Evolutionary conservation across 495 filamentous ascomycete species (phyloP), one percentile per base, ranked within the genome.

Genomic region (Penicillium flavigenum): DNA sequence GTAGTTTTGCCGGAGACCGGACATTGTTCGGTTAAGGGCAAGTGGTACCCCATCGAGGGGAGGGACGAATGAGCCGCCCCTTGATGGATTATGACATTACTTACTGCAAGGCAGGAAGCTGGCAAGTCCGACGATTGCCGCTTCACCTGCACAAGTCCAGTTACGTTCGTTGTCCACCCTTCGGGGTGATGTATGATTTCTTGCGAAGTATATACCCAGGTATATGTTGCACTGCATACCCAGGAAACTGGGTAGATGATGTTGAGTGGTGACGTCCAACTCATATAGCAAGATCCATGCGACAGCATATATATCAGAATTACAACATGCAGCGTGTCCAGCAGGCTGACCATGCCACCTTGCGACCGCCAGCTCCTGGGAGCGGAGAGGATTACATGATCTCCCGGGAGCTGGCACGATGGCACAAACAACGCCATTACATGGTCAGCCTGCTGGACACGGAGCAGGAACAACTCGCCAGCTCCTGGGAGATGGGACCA

Each of bases 31-130:
- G 49, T 52, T 52, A 9, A 39, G 0, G 14, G 48, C 19, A 51
- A 5, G 27, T 19, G 47, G 3, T 51, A 10, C 10, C n/a, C 10
- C 27, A 48, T 32, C 46, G 19, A 48, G 46, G 16, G 49, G 49
- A 51, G 49, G 36, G 49, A 42, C 49, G 48, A 41, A 41, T 51
- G 48, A 16, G 48, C 48, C 48, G n/a, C 48, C 34, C 29, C 48
- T 51, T 17, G 48, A 38, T 47, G 27, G 4, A 39, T n/a, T 7
- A 36, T 5, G 34, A 36, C 19, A 16, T 9, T 31, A 31, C 16
- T 2, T 31, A 31, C 16, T 3, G 11, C 49, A 51, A 51, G 19
- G 49, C 32, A 51, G 20, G 6, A 51, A 51, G 48, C 6, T 39
- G 19, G 48, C 48, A 17, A 36, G 48, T 51, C 19, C 48, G 48